phyloP scores from a whole-genome alignment of 441 rosid species.

The Raphanus hybrid region DNA sequence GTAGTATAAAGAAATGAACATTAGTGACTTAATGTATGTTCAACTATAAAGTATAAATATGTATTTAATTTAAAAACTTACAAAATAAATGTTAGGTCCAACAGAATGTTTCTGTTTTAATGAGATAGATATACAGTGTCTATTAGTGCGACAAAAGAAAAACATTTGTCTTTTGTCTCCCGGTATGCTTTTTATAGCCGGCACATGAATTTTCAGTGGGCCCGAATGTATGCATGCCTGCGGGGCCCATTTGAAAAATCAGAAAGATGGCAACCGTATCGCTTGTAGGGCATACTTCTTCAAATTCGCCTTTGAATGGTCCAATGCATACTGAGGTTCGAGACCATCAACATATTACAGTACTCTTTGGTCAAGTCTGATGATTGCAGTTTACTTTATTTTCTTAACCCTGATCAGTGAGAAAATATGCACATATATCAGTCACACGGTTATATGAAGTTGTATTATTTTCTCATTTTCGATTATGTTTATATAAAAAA shows the following conservation, averaged over 20 bases:
- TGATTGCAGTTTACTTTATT: conserved; percentile 1
- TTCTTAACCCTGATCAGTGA: not conserved
- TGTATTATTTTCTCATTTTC: not conserved
- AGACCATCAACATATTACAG: not conserved
- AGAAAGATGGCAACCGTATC: conserved; percentile 33
- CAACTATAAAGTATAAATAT: too few relatives aligned
- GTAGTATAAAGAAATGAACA: too few relatives aligned
- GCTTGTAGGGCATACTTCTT: conserved; percentile 37
- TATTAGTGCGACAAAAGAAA: conserved; percentile 11
- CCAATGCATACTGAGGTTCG: conserved; percentile 29
- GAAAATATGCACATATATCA: not conserved
- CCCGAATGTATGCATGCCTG: conserved; percentile 39
- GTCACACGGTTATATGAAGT: not conserved
- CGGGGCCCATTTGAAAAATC: conserved; percentile 36
- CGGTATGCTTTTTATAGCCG: conserved; percentile 19
- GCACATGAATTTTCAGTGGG: conserved; percentile 42
- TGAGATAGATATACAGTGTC: not conserved
- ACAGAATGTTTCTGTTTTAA: too few relatives aligned
- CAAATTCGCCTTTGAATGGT: conserved; percentile 44
- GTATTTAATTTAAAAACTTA: too few relatives aligned
- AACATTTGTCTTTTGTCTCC: not conserved
- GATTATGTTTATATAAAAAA: not conserved
- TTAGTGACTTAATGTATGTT: too few relatives aligned
- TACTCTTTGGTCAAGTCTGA: conserved; percentile 22
- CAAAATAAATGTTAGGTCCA: too few relatives aligned